Conservation (phyloP, 129 eudicot species). For the Tagetes patula region DNA sequence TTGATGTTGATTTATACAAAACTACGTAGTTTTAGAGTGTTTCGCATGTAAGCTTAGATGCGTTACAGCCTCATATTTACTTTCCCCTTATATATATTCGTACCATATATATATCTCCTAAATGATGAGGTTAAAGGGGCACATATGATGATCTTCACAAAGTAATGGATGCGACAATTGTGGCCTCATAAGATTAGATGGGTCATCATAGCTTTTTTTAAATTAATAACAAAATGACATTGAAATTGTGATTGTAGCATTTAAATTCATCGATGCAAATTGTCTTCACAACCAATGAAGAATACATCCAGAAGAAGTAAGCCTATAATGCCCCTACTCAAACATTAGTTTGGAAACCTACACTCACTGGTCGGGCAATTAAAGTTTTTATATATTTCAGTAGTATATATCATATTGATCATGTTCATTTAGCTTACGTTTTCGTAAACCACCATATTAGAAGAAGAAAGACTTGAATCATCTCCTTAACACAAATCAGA, state of each 20-base stretch:
- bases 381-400: neutral
- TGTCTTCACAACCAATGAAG: constrained; percentile 30
- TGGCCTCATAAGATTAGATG: constrained; percentile 42
- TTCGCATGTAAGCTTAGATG: too few relatives aligned
- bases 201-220: constrained; percentile 43
- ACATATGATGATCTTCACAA: constrained; percentile 55
- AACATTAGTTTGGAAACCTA: constrained; percentile 33
- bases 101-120: too few relatives aligned
- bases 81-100: too few relatives aligned
- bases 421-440: neutral
- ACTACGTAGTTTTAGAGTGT: too few relatives aligned
- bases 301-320: constrained; percentile 32
- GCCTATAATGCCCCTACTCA: constrained; percentile 28
- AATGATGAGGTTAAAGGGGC: too few relatives aligned
- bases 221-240: constrained; percentile 29
- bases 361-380: constrained; percentile 28
- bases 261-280: constrained; percentile 30
- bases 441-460: too few relatives aligned
- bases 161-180: constrained; percentile 50
- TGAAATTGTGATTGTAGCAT: constrained; percentile 26
- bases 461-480: too few relatives aligned
- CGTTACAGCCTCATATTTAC: too few relatives aligned
- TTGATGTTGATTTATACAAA: too few relatives aligned
- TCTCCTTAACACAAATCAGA: too few relatives aligned
- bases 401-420: neutral